Base-by-base conservation (phyloP, 2,329 filamentous ascomycete species). In the Monilinia polystroma region DNA sequence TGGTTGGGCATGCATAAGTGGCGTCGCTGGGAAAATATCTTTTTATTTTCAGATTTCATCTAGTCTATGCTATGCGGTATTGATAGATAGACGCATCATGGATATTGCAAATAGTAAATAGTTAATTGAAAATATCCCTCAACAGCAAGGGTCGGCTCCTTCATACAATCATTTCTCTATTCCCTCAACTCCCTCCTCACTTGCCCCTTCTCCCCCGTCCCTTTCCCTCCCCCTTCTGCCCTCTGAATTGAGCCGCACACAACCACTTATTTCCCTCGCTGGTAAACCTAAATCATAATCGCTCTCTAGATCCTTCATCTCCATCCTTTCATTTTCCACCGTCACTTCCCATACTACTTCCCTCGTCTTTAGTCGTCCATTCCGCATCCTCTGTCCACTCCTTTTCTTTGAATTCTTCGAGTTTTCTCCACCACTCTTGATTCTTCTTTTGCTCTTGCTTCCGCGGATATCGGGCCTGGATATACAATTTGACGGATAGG, bases 281-380 rank as follows among this genome's bases (percentile, higher is more conserved):
- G 38, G 12, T 1, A 23, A 52, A 52, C 12, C 14, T n/a, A 26
- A 7, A 29, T 23, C n/a, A n/a, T 49, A 3, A 49, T 49, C 20
- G n/a, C 10, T 8, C 1, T 2, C 11, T 41, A 23, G n/a, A 1
- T 7, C 11, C 7, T 3, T 16, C 6, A 16, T 8, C 7, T 10
- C 29, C 3, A 29, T 11, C 26, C 7, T 20, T 4, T 26, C 12
- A 20, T 23, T 10, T 0, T 12, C n/a, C 10, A 1, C 1, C 3
- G 14, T 12, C 2, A 0, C 32, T 16, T 43, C 12, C 14, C 1
- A 16, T 5, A 3, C 2, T 1, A 1, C 54, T 16, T 10, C 16
- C 12, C 41, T 43, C 12, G 16, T 43, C 41, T 43, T 14, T 43
- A 5, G 14, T 43, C 12, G 41, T 16, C 14, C 1, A 43, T 4